Evolutionary conservation across 306 rosid genomes (phyloP).

Genomic region (Castanospermum australe): DNA sequence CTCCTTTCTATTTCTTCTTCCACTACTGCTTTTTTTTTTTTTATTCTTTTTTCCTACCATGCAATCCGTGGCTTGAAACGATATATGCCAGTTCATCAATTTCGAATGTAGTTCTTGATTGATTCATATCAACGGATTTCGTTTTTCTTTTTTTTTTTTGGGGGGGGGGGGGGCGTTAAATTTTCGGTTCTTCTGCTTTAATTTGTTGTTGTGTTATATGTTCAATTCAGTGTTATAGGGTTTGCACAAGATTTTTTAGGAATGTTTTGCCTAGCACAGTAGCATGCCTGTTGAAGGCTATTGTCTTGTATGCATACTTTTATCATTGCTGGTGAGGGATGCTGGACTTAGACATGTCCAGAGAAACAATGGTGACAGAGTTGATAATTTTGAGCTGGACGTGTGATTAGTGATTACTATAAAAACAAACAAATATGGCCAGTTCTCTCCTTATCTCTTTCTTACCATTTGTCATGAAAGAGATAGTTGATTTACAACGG

Average conservation of each 20-base stretch:
- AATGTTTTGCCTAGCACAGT: neutral
- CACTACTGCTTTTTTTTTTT: neutral
- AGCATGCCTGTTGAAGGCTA: neutral
- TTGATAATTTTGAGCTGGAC: neutral
- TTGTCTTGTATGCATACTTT: neutral
- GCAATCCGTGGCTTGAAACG: neutral
- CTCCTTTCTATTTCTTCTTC: neutral
- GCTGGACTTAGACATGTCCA: neutral
- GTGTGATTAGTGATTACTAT: conserved; percentile 14
- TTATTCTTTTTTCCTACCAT: too few species aligned
- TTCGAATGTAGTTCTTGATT: neutral
- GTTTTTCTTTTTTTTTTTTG: neutral
- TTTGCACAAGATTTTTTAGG: neutral
- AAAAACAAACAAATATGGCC: neutral
- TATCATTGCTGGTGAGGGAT: neutral
- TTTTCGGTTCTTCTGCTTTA: neutral
- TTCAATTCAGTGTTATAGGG: too few species aligned
- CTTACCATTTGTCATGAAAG: neutral
- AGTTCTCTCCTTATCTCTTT: neutral
- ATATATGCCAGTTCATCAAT: neutral
- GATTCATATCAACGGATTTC: neutral
- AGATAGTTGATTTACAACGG: neutral
- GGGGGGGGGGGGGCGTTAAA: too few species aligned
- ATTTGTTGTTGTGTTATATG: neutral
- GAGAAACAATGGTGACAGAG: conserved; percentile 6